Percentiles rank a stretch among this genome's conserved stretches.
These are phyloP conservation scores for Apiotrichum veenhuisii DNA, from an alignment of 1,284 basidiomycete species.

Conservation along the genomic window DNA sequence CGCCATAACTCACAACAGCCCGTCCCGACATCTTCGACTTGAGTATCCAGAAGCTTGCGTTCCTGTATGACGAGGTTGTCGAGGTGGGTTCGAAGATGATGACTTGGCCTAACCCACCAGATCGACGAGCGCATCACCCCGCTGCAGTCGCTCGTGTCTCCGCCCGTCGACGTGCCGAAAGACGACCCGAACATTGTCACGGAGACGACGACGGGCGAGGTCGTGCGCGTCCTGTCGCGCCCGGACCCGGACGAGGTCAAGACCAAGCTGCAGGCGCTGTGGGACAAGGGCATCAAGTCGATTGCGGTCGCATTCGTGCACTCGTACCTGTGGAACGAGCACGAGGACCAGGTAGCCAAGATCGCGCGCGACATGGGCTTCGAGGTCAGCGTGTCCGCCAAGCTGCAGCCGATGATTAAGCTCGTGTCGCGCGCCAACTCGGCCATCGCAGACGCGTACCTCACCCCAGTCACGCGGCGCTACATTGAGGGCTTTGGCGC, in stretches of 20 bases:
- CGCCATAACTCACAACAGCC: conserved; percentile 14
- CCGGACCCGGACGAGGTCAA: conserved; percentile 44
- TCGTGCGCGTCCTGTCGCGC: conserved; percentile 74
- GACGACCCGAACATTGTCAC: conserved; percentile 22
- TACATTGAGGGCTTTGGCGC: conserved; percentile 51
- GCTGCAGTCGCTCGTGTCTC: conserved; percentile 43
- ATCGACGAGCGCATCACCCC: conserved; percentile 87
- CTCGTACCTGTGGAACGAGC: conserved; percentile 35
- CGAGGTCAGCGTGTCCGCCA: conserved; percentile 32
- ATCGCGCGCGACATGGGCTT: conserved; percentile 39
- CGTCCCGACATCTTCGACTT: conserved; percentile 83
- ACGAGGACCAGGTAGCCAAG: conserved; percentile 34
- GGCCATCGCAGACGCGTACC: conserved; percentile 55
- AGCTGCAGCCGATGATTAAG: conserved; percentile 45
- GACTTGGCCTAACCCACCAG: conserved; percentile 17
- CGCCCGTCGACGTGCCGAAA: conserved; percentile 18
- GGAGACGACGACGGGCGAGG: conserved; percentile 62
- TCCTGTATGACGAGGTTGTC: conserved; percentile 75
- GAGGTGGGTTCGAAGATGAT: conserved; percentile 57
- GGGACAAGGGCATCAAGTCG: conserved; percentile 30
- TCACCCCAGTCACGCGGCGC: conserved; percentile 52
- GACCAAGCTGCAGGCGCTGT: conserved; percentile 30
- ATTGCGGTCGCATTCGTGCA: conserved; percentile 39
- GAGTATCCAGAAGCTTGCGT: conserved; percentile 72
- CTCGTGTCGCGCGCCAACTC: conserved; percentile 54